Evolutionary conservation across 495 filamentous ascomycete species (phyloP).

Genomic region (Parathielavia appendiculata): DNA sequence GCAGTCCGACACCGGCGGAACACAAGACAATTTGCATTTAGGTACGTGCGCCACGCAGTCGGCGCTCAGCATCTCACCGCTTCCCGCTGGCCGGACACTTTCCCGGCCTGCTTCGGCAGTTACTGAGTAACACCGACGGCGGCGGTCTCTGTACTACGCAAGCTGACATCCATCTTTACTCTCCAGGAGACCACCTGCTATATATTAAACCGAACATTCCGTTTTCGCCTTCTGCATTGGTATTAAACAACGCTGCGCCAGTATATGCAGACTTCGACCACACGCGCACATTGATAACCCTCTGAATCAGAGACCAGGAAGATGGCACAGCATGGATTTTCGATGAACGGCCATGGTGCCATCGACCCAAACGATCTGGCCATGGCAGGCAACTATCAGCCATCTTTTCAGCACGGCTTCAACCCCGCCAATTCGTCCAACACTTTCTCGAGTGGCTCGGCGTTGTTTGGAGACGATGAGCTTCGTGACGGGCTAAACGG

Average conservation of each 20-base stretch:
- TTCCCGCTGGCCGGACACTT: neutral
- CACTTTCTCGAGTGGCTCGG: conserved; percentile 41
- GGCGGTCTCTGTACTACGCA: neutral
- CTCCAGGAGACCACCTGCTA: neutral
- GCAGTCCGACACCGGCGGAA: neutral
- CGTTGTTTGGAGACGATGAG: conserved; percentile 60
- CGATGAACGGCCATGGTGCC: conserved; percentile 60
- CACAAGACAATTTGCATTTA: neutral
- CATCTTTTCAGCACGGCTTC: conserved; percentile 40
- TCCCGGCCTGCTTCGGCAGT: conserved; percentile 3
- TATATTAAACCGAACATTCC: neutral
- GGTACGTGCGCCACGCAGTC: conserved; percentile 2
- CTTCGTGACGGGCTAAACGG: conserved; percentile 54
- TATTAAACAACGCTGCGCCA: neutral
- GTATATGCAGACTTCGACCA: neutral
- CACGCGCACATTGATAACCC: neutral
- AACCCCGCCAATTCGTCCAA: conserved; percentile 35
- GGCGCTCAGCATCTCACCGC: neutral
- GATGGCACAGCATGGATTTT: conserved; percentile 59
- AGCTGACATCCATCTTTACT: neutral
- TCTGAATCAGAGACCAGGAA: neutral
- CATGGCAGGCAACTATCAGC: conserved; percentile 49
- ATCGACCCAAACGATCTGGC: conserved; percentile 85
- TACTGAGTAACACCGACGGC: neutral
- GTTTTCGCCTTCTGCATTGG: neutral